Evolutionary conservation across 306 rosid genomes (phyloP).

Genomic region (Lathyrus aphaca): DNA sequence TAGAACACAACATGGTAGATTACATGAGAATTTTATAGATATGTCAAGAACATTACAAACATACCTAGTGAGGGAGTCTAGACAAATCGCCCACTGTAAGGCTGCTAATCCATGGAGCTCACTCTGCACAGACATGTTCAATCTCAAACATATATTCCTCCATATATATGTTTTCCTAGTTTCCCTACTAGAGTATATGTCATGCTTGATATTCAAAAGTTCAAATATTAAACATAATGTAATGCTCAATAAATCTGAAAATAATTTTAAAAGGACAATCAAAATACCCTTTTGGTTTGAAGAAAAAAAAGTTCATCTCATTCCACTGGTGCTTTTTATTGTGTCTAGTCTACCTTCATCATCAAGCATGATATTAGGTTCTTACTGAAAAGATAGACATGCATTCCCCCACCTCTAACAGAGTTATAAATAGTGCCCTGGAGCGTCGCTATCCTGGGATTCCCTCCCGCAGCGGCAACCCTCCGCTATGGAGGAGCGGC

Average conservation of each 20-base stretch:
- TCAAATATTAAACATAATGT: conserved; percentile 25
- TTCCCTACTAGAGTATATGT: conserved; percentile 32
- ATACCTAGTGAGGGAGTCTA: conserved; percentile 83
- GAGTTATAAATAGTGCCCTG: too few species aligned
- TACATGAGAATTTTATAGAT: conserved; percentile 24
- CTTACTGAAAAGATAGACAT: conserved; percentile 24
- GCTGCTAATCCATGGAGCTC: conserved; percentile 95
- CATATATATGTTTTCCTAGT: conserved; percentile 36
- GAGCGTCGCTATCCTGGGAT: too few species aligned
- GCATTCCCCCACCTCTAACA: background rate
- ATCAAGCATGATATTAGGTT: conserved; percentile 8
- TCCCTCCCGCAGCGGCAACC: too few species aligned
- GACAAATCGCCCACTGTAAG: conserved; percentile 92
- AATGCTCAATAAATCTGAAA: conserved; percentile 15
- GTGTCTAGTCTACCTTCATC: conserved; percentile 20
- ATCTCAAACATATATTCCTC: conserved; percentile 44
- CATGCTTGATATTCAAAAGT: conserved; percentile 31
- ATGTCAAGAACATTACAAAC: conserved; percentile 36
- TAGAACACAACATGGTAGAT: conserved; percentile 12
- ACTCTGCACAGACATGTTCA: conserved; percentile 62
- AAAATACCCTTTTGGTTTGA: conserved; percentile 12
- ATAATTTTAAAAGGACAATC: conserved; percentile 1
- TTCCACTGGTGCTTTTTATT: conserved; percentile 5
- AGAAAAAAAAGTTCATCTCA: conserved; percentile 28
- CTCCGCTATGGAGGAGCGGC: too few species aligned